Conservation (phyloP, 2,329 filamentous ascomycete species). For the Exophiala phaeomuriformis region DNA sequence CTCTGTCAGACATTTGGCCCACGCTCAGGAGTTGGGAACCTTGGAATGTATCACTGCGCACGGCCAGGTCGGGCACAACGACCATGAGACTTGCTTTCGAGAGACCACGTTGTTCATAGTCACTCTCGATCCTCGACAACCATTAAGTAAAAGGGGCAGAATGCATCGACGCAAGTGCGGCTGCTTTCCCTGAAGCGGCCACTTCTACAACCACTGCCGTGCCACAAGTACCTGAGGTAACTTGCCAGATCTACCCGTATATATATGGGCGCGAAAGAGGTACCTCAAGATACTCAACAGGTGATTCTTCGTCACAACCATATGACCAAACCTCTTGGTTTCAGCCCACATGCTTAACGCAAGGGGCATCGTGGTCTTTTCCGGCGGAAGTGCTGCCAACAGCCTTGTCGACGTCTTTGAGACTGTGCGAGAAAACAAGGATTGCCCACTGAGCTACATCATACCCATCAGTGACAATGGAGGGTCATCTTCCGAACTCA, state of each 20-base stretch:
- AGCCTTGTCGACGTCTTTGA: conserved; percentile 86
- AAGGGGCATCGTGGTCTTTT: conserved; percentile 72
- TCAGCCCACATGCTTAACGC: conserved; percentile 8
- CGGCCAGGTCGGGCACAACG: too few species aligned
- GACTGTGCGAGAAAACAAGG: conserved; percentile 55
- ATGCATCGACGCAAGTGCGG: not conserved
- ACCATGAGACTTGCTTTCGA: too few species aligned
- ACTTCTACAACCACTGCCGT: not conserved
- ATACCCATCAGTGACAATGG: conserved; percentile 97
- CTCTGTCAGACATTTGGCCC: too few species aligned
- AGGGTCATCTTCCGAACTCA: conserved; percentile 85
- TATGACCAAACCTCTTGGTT: not conserved
- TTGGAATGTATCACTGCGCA: too few species aligned
- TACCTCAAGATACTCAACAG: too few species aligned
- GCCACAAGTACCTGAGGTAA: not conserved
- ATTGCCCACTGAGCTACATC: conserved; percentile 68
- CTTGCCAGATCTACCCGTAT: not conserved
- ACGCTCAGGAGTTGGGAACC: too few species aligned
- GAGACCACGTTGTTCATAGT: too few species aligned
- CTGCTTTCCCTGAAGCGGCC: not conserved
- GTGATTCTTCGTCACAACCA: not conserved
- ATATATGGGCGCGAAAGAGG: not conserved
- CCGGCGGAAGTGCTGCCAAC: conserved; percentile 89
- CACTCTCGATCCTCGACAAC: too few species aligned
- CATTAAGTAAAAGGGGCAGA: too few species aligned